phyloP scores from a whole-genome alignment of 2,329 filamentous ascomycete species.

The Didymella arachidicola region DNA sequence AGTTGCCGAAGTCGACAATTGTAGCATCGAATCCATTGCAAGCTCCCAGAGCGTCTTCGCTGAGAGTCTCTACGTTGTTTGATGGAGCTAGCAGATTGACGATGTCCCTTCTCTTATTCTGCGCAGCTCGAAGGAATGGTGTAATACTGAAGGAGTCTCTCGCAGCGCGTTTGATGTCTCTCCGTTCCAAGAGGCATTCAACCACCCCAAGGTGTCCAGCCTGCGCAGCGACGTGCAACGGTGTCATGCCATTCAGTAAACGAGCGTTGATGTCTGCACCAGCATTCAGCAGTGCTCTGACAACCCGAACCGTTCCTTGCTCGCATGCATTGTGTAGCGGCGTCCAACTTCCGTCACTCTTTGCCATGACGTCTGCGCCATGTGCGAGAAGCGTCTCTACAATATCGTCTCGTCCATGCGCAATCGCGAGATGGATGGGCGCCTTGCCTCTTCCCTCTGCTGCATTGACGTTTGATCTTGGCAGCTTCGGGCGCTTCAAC shows the following conservation, averaged over 20 bases:
- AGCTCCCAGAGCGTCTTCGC: constrained; percentile 45
- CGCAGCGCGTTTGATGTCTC: constrained; percentile 47
- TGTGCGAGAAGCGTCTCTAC: constrained; percentile 43
- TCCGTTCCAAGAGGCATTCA: constrained; percentile 46
- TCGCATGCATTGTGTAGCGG: constrained; percentile 48
- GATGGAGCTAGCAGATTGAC: constrained; percentile 54
- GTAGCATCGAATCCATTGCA: constrained; percentile 51
- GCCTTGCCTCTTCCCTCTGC: constrained; percentile 48
- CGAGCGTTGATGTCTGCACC: constrained; percentile 47
- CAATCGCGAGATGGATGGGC: constrained; percentile 45
- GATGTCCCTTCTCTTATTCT: constrained; percentile 51
- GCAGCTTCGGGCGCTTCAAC: constrained; percentile 43
- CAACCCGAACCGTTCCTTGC: constrained; percentile 43
- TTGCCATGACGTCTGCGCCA: constrained; percentile 44
- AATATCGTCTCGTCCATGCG: constrained; percentile 48
- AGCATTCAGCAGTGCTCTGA: constrained; percentile 39
- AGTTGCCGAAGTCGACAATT: constrained; percentile 51
- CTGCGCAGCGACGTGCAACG: constrained; percentile 50
- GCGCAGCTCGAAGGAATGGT: constrained; percentile 54
- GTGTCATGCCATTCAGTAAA: constrained; percentile 47
- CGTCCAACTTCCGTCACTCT: constrained; percentile 47
- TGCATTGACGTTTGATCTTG: constrained; percentile 45
- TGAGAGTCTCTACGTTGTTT: constrained; percentile 49
- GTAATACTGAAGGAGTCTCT: constrained; percentile 57
- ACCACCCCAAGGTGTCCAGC: constrained; percentile 49